Percentiles rank a stretch among this genome's conserved stretches.
phyloP scores from a whole-genome alignment of 345 rosid genomes.

The Brassica carinata region DNA sequence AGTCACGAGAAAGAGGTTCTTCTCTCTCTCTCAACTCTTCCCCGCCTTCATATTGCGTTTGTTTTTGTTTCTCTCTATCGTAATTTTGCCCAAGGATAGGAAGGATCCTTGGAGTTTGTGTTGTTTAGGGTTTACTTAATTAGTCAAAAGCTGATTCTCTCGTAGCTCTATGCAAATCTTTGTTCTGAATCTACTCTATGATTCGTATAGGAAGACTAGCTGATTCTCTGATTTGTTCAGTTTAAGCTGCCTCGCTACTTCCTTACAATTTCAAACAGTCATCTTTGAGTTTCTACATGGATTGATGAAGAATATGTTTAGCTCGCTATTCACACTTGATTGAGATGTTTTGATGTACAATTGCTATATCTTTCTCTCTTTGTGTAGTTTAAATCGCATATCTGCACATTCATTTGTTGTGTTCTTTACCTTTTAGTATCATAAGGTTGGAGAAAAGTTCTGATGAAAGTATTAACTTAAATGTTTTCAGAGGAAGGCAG shows the following conservation, averaged over 20 bases:
- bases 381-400: not conserved
- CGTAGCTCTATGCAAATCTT: not conserved
- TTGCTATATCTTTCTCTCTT: not conserved
- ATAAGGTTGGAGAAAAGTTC: not conserved
- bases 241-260: not conserved
- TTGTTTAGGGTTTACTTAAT: not conserved
- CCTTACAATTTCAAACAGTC: not conserved
- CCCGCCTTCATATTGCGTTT: not conserved
- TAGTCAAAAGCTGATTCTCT: not conserved
- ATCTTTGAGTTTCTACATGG: not conserved
- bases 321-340: not conserved
- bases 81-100: not conserved
- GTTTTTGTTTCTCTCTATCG: not conserved
- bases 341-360: not conserved
- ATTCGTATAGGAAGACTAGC: not conserved
- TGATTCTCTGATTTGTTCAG: not conserved
- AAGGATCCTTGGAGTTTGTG: not conserved
- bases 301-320: not conserved
- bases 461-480: not conserved
- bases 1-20: constrained; percentile 71
- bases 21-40: not conserved
- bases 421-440: not conserved
- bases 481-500: constrained; percentile 66
- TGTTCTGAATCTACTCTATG: not conserved
- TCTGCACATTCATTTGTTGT: not conserved